A percentile compares a stretch with the other conserved stretches of the same genome.
These are phyloP conservation scores for Drosera spatulata DNA, from an alignment of 179 eudicot genomes.

Conservation along the genomic window DNA sequence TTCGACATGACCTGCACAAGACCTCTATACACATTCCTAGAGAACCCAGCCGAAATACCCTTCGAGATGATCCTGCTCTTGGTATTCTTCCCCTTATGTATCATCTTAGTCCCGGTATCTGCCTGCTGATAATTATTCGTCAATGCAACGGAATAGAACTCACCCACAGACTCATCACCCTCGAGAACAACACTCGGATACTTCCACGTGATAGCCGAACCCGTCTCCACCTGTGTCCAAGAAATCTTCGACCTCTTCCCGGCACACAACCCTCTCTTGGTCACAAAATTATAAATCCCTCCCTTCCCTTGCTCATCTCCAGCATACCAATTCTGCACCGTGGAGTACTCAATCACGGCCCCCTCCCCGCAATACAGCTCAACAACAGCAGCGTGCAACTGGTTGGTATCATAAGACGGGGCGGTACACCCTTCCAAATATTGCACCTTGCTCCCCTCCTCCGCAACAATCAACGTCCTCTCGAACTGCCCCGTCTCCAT, in stretches of 20 bases:
- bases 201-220: constrained; percentile 99
- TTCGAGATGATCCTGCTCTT: constrained; percentile 88
- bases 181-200: constrained; percentile 89
- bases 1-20: constrained; percentile 77
- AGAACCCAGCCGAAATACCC: constrained; percentile 93
- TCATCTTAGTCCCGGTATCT: constrained; percentile 96
- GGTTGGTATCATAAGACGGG: constrained; percentile 89
- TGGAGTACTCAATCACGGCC: constrained; percentile 84
- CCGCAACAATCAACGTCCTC: constrained; percentile 91
- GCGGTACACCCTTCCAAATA: constrained; percentile 97
- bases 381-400: constrained; percentile 94
- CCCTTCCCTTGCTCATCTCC: constrained; percentile 88
- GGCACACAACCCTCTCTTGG: constrained; percentile 84
- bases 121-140: constrained; percentile 92
- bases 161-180: constrained; percentile 92
- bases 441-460: constrained; percentile 87
- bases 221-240: constrained; percentile 98
- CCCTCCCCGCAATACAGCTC: constrained; percentile 69
- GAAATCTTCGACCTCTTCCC: constrained; percentile 84
- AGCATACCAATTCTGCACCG: constrained; percentile 97
- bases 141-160: constrained; percentile 93
- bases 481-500: constrained; percentile 91
- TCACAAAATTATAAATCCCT: constrained; percentile 88
- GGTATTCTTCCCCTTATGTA: constrained; percentile 91
- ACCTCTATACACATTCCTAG: constrained; percentile 85